Base-by-base conservation (phyloP, 1,284 basidiomycete species). In the Trichosporon asahii region DNA sequence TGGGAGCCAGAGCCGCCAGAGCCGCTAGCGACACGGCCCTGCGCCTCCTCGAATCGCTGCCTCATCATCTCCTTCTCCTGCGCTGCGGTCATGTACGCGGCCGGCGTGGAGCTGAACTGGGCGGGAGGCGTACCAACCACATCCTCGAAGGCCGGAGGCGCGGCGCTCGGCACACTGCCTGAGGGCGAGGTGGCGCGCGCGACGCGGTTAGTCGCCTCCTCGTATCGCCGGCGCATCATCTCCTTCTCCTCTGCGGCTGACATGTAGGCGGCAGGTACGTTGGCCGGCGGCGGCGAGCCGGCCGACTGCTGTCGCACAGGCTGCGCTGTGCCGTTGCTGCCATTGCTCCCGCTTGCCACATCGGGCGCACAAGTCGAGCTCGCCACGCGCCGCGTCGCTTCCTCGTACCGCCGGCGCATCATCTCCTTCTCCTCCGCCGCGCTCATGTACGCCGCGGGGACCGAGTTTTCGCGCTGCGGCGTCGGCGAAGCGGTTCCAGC, bases 351-450 rank as follows among this genome's bases (percentile, higher is more conserved):
- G 3, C 49, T 23, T 11, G 49, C 49, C 4, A 53, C 49, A 18
- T 8, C 21, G 49, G 49, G 49, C 21, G 23, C 21, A 7, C 49
- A 21, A 5, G 49, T 53, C 49, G 49, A 11, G 21, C 49, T 23
- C 21, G 65, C 68, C 6, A 77, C 76, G 4, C 70, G 66, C 15
- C 90, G 88, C 71, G 88, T 88, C 1, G 87, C 88, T 72, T 70
- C 69, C 55, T 73, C 73, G 66, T 70, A 75, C 29, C 71, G 49
- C 37, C 55, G n/a, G 7, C 74, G 67, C 74, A 75, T 75, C 53
- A 61, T 25, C 4, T 74, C 74, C 67, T 75, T 75, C 40, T 75
- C 74, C 40, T 74, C 65, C 29, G 66, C 70, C 11, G 74, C 72
- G 5, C 70, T 67, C 70, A 68, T 66, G 65, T 68, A 68, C 31